Evolutionary conservation across 495 filamentous ascomycete genomes (phyloP), one percentile per base, ranked within the genome.

Genomic region (Aspergillus indologenus): DNA sequence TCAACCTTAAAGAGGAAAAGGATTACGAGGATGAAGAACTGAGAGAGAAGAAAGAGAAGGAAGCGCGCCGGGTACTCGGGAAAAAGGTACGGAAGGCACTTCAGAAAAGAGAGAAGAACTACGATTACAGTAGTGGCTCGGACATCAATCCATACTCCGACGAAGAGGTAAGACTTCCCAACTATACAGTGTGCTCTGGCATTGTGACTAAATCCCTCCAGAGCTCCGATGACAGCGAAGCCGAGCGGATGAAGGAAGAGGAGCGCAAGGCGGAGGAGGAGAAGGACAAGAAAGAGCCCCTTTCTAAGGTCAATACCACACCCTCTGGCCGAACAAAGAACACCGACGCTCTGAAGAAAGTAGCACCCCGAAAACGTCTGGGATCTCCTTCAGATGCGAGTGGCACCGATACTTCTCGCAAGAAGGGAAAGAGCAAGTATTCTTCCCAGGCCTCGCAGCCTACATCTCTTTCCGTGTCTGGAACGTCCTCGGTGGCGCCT

Each of bases 371-470:
- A 48, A 98, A 97, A 74, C 86, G 94, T 18, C 78, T 87, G 20
- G 92, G 93, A 26, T 96, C 93, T 26, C 91, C 92, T 19, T 97
- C 94, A 14, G 88, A 97, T 66, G 88, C 90, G 18, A 95, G 90
- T 74, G 95, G 91, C 50, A 92, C 89, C 60, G 94, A 98, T 67
- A 89, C 88, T 1, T 83, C 85, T 21, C 89, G 90, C 45, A 96
- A 96, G 78, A 96, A 96, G 82, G 79, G 82, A 43, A 96, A 94
- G 75, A 90, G 86, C 68, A 85, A 84, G 55, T 80, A 85, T 59
- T 66, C 67, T 42, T 69, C 79, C 6, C 77, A 76, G 50, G 65
- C 72, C 1, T 81, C 85, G 7, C 82, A 86, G 57, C 74, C 86
- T 14, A 75, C 75, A 17, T 86, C 83, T 24, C 79, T 81, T 45